Evolutionary conservation across 768 basidiomycete species (phyloP).

Genomic region (Russula olivacea): DNA sequence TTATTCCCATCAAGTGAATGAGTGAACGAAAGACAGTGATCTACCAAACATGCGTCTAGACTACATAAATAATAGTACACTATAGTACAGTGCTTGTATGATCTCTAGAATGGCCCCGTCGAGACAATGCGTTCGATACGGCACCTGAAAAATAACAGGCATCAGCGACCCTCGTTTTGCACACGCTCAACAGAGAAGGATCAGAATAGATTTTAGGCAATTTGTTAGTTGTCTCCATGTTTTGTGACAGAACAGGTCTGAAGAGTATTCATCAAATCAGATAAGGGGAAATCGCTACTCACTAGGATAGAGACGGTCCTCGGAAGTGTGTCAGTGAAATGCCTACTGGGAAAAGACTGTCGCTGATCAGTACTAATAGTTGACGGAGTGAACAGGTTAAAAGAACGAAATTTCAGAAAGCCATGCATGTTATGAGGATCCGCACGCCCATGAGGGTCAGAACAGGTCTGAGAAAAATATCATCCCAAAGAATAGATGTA

Average conservation of each 20-base stretch:
- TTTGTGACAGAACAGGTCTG: slow-evolving; percentile 63
- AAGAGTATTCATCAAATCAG: slow-evolving; percentile 44
- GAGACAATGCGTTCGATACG: background rate
- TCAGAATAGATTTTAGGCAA: slow-evolving; percentile 42
- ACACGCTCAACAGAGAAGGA: background rate
- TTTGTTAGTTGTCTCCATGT: slow-evolving; percentile 49
- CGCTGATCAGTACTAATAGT: slow-evolving; percentile 16
- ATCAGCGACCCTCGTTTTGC: background rate
- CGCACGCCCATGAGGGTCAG: slow-evolving; percentile 50
- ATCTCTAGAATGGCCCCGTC: slow-evolving; percentile 1
- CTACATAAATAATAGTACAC: slow-evolving; percentile 15
- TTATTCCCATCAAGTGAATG: background rate
- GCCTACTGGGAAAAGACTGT: slow-evolving; percentile 17
- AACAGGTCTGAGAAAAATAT: slow-evolving; percentile 70
- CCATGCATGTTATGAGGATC: slow-evolving; percentile 50
- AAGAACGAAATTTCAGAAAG: slow-evolving; percentile 43
- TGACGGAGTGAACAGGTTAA: slow-evolving; percentile 1
- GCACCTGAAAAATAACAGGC: background rate
- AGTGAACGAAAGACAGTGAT: slow-evolving; percentile 4
- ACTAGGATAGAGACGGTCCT: slow-evolving; percentile 1
- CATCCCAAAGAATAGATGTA: slow-evolving; percentile 42
- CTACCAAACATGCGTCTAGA: slow-evolving; percentile 14
- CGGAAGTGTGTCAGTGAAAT: no score
- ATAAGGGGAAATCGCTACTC: slow-evolving; percentile 22
- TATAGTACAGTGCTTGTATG: slow-evolving; percentile 5